These are phyloP conservation scores for Aegilops longissima DNA, from an alignment of 176 grass and related monocot species.

Conservation along the genomic window DNA sequence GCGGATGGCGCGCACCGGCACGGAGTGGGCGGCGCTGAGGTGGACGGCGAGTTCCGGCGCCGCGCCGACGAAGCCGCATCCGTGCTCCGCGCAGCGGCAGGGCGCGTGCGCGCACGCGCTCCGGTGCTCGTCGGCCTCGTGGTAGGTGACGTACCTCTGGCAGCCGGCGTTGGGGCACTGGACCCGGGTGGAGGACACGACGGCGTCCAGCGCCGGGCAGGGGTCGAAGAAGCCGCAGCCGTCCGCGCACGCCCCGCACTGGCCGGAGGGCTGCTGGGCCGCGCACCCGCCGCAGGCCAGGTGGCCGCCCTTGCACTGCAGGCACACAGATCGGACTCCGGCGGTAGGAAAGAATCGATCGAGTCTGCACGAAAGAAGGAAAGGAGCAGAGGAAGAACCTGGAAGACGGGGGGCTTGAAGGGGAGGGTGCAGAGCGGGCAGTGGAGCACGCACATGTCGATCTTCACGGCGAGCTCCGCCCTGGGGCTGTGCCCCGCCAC, in stretches of 20 bases:
- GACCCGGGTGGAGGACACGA: background rate
- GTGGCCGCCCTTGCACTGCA: constrained; percentile 30
- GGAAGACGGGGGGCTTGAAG: background rate
- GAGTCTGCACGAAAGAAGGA: background rate
- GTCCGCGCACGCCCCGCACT: background rate
- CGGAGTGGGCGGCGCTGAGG: background rate
- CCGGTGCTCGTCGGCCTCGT: background rate
- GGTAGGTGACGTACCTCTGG: constrained; percentile 8
- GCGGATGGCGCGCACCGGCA: background rate
- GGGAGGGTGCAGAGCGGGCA: constrained; percentile 1
- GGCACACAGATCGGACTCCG: background rate
- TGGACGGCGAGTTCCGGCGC: background rate
- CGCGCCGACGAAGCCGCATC: constrained; percentile 27
- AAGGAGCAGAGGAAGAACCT: background rate
- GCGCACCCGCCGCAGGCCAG: background rate
- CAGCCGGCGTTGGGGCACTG: constrained; percentile 27
- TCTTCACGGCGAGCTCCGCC: background rate
- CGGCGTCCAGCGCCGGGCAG: constrained; percentile 20
- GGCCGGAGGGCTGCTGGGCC: background rate
- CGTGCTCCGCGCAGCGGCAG: constrained; percentile 29
- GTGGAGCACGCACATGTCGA: constrained; percentile 16
- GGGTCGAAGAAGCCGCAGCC: background rate
- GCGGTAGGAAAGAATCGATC: background rate
- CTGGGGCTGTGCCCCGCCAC: background rate
- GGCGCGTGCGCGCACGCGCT: constrained; percentile 23